phyloP scores from a whole-genome alignment of 2,329 filamentous ascomycete species.

The Sporothrix pseudoabietina region DNA sequence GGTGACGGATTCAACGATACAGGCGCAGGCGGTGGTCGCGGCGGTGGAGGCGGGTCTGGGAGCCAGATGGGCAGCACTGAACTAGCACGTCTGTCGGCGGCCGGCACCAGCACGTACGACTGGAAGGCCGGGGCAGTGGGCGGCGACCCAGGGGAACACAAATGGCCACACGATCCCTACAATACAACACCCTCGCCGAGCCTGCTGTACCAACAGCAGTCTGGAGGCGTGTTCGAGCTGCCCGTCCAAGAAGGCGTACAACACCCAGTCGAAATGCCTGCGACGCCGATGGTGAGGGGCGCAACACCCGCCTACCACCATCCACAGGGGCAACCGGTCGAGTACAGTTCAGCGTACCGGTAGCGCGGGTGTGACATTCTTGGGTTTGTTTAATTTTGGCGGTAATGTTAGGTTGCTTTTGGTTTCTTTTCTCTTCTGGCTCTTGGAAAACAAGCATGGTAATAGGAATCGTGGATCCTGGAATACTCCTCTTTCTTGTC shows the following conservation, averaged over 20 bases:
- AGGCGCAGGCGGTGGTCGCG: constrained; percentile 38
- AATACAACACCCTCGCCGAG: background rate
- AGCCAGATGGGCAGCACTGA: constrained; percentile 1
- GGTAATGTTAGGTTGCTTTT: background rate
- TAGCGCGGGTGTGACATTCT: background rate
- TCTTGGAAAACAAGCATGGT: background rate
- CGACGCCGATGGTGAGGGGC: constrained; percentile 30
- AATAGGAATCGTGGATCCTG: background rate
- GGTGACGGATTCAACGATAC: background rate
- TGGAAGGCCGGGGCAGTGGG: constrained; percentile 22
- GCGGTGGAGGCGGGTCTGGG: background rate
- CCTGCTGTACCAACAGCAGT: constrained; percentile 39
- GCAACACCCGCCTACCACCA: background rate
- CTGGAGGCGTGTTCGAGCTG: constrained; percentile 57
- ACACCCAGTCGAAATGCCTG: constrained; percentile 38
- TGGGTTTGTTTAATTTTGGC: background rate
- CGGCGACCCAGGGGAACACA: background rate
- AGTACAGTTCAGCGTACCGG: background rate
- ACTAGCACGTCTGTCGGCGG: constrained; percentile 10
- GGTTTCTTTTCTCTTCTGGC: background rate
- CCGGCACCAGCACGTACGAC: constrained; percentile 23
- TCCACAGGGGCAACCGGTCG: background rate
- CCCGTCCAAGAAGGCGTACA: constrained; percentile 46
- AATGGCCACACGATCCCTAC: constrained; percentile 23
- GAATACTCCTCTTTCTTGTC: background rate